Evolutionary conservation across 78 protist genomes (phyloP).

Genomic region (Cyanophora paradoxa): DNA sequence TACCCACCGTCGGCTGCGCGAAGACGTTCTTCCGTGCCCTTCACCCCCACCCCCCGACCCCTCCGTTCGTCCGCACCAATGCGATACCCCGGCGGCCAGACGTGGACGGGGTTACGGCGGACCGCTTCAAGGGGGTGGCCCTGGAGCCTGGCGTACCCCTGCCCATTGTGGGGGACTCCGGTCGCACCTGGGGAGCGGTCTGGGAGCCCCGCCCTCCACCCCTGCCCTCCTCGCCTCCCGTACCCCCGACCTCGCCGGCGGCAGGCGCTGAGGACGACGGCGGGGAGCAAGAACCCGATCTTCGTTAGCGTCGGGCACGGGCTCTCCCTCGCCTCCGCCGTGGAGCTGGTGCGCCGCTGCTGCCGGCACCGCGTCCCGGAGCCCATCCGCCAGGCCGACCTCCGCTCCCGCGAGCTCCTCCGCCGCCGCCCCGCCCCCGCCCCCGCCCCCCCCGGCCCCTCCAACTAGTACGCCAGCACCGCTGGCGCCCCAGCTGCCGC

Average conservation of each 20-base stretch:
- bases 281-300: constrained; percentile 12
- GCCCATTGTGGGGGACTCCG: constrained; percentile 6
- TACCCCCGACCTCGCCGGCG: background rate
- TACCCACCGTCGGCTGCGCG: constrained; percentile 18
- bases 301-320: constrained; percentile 41
- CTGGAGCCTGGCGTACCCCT: too few species aligned
- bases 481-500: too few species aligned
- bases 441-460: too few species aligned
- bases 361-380: constrained; percentile 27
- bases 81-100: too few species aligned
- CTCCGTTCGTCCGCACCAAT: background rate
- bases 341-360: background rate
- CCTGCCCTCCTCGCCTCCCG: background rate
- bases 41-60: background rate
- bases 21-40: background rate
- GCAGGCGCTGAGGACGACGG: background rate
- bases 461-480: too few species aligned
- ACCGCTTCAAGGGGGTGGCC: too few species aligned
- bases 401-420: constrained; percentile 19
- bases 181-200: constrained; percentile 21
- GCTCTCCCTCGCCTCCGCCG: constrained; percentile 15
- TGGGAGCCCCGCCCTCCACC: too few species aligned
- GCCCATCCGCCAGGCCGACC: constrained; percentile 49
- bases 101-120: too few species aligned
- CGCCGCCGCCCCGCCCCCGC: too few species aligned